Percentiles rank a stretch among this genome's conserved stretches.
Evolutionary conservation across 106 monocot species (phyloP).

Genomic region (Dendrobium chrysotoxum): DNA sequence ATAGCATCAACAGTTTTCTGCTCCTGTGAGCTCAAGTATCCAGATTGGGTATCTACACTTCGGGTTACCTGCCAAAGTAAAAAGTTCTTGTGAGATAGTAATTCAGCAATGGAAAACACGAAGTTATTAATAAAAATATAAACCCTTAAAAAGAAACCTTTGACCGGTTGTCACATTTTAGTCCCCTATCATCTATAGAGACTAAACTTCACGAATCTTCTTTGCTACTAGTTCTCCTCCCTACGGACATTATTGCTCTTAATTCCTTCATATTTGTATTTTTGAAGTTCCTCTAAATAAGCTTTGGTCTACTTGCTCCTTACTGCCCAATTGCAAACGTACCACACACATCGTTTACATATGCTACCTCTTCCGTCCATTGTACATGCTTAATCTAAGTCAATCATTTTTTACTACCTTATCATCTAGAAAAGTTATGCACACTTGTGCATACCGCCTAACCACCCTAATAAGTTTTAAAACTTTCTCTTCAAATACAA

Average conservation of each 20-base stretch:
- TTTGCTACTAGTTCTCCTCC: neutral
- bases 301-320: too few species aligned
- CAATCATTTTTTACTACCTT: neutral
- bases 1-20: slow-evolving; percentile 74
- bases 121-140: neutral
- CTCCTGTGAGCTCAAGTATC: slow-evolving; percentile 61
- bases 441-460: neutral
- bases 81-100: neutral
- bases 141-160: neutral
- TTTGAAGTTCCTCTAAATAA: too few species aligned
- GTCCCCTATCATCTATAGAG: neutral
- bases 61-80: slow-evolving; percentile 52
- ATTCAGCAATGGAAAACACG: neutral
- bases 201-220: neutral
- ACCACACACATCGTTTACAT: too few species aligned
- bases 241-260: neutral
- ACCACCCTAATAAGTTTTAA: too few species aligned
- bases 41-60: slow-evolving; percentile 50
- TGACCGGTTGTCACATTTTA: neutral
- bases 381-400: neutral
- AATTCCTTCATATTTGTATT: neutral
- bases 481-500: too few species aligned
- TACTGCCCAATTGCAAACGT: too few species aligned
- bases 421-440: neutral
- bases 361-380: too few species aligned